These are phyloP conservation scores for Incumbomyces delicatus DNA, from an alignment of 2,329 filamentous ascomycete genomes.

Conservation along the genomic window DNA sequence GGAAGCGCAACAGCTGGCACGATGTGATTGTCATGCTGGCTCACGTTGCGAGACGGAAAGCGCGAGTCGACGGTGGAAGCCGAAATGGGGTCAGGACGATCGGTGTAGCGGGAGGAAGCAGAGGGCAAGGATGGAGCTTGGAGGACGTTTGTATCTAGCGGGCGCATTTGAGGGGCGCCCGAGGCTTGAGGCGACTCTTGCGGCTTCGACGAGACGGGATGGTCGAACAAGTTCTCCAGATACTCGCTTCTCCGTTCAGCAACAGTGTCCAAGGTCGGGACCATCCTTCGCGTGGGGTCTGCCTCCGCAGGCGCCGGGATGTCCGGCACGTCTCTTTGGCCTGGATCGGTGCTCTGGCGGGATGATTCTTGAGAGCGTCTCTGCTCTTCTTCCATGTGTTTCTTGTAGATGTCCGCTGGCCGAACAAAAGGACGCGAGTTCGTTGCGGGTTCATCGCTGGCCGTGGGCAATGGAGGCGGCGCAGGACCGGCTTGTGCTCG, in stretches of 20 bases:
- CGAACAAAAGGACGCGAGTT: constrained; percentile 57
- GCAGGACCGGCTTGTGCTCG: neutral
- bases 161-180: constrained; percentile 12
- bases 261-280: constrained; percentile 43
- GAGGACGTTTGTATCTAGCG: constrained; percentile 22
- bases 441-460: constrained; percentile 24
- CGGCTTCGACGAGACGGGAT: neutral
- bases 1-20: neutral
- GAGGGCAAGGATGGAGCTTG: neutral
- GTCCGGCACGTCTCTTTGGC: constrained; percentile 11
- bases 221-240: neutral
- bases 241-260: constrained; percentile 52
- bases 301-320: constrained; percentile 22
- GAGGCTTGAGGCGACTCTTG: constrained; percentile 14
- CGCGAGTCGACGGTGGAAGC: constrained; percentile 1
- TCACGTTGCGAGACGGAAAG: neutral
- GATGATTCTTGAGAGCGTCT: constrained; percentile 48
- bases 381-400: constrained; percentile 55
- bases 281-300: constrained; percentile 29
- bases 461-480: neutral
- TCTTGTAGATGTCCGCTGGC: constrained; percentile 68
- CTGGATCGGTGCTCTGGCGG: constrained; percentile 47
- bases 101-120: constrained; percentile 17
- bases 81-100: constrained; percentile 16
- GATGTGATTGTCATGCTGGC: constrained; percentile 11